Evolutionary conservation across 2,329 filamentous ascomycete species (phyloP).

Genomic region (Alternaria rosae): DNA sequence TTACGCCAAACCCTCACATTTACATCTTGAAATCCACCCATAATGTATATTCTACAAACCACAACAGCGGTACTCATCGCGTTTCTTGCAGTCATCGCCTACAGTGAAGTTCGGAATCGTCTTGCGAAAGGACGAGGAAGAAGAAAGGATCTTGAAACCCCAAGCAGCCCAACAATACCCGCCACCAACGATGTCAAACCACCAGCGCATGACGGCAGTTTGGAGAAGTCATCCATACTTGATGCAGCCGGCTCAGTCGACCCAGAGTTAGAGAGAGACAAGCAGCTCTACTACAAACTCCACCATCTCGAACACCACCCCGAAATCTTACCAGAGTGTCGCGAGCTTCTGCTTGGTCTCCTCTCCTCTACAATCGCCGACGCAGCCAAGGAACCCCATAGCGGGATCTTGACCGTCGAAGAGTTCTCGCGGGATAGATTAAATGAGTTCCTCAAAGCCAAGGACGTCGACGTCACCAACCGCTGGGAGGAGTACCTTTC

Average conservation of each 20-base stretch:
- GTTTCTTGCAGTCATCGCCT: constrained; percentile 28
- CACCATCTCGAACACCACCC: constrained; percentile 52
- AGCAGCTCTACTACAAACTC: constrained; percentile 51
- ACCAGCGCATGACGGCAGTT: not conserved
- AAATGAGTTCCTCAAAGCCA: constrained; percentile 39
- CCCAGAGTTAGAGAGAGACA: constrained; percentile 26
- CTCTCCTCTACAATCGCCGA: constrained; percentile 45
- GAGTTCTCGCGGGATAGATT: constrained; percentile 38
- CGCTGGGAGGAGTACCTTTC: constrained; percentile 48
- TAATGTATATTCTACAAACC: constrained; percentile 31
- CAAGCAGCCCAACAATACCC: constrained; percentile 16
- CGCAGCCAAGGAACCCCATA: constrained; percentile 18
- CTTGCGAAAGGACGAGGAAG: constrained; percentile 21
- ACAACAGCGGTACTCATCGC: constrained; percentile 30
- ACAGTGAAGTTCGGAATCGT: constrained; percentile 23
- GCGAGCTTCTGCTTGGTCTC: constrained; percentile 45
- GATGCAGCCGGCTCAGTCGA: not conserved
- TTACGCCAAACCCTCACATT: not conserved
- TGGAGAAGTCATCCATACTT: not conserved
- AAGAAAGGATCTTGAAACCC: constrained; percentile 25
- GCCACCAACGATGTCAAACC: not conserved
- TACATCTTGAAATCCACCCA: not conserved
- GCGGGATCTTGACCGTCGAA: constrained; percentile 42
- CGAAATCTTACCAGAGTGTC: constrained; percentile 45
- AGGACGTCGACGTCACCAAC: constrained; percentile 41